Evolutionary conservation across 2,329 filamentous ascomycete genomes (phyloP).

Genomic region (Xylariaceae sp.): DNA sequence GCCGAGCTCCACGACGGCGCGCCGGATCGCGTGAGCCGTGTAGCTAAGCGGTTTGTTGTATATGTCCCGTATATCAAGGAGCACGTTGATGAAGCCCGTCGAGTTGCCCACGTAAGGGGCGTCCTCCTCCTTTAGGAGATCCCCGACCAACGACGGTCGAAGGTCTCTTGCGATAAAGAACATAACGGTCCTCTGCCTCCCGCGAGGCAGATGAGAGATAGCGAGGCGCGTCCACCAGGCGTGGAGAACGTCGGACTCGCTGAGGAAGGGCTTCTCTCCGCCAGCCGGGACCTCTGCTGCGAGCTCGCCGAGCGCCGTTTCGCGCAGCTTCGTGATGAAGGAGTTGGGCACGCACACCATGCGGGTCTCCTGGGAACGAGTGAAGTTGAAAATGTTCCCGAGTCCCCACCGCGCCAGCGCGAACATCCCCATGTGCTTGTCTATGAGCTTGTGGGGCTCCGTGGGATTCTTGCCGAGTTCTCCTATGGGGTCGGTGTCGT

Average conservation of each 20-base stretch:
- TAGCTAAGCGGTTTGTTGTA: slow-evolving; percentile 35
- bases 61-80: slow-evolving; percentile 30
- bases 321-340: slow-evolving; percentile 32
- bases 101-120: slow-evolving; percentile 37
- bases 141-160: slow-evolving; percentile 29
- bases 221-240: slow-evolving; percentile 42
- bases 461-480: slow-evolving; percentile 27
- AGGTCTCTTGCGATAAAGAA: slow-evolving; percentile 10
- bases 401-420: slow-evolving; percentile 29
- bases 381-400: slow-evolving; percentile 32
- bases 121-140: slow-evolving; percentile 26
- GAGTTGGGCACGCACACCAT: slow-evolving; percentile 41
- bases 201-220: slow-evolving; percentile 27
- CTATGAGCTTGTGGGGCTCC: slow-evolving; percentile 32
- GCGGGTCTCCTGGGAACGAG: slow-evolving; percentile 37
- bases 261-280: slow-evolving; percentile 35
- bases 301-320: slow-evolving; percentile 33
- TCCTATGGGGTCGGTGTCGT: slow-evolving; percentile 39
- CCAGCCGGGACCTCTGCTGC: background rate
- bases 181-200: slow-evolving; percentile 33
- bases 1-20: slow-evolving; percentile 36
- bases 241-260: slow-evolving; percentile 42
- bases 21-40: slow-evolving; percentile 35
- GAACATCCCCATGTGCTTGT: no score
- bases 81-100: slow-evolving; percentile 31